Base-by-base conservation (phyloP, 1,284 basidiomycete genomes). In the Apiotrichum siamense region DNA sequence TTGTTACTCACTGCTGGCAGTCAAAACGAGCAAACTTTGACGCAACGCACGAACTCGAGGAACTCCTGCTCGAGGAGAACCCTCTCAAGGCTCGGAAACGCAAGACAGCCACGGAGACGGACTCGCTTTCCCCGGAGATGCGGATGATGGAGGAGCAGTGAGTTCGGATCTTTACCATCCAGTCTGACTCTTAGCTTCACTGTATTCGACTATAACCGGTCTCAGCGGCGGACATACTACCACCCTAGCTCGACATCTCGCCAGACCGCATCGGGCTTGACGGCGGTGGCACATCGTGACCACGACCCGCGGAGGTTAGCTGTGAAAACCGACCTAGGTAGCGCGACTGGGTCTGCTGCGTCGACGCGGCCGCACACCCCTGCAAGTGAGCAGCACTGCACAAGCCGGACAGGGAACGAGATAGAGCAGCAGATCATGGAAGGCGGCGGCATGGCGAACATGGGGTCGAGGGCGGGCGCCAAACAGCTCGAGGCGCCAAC, bases 1-100 rank as follows among this genome's bases (percentile, higher is more conserved):
- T 31, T n/a, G 33, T 17, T 11, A 35, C 13, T 15, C 18, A 9
- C 10, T 35, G 33, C 10, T n/a, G 10, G 17, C 33, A 96, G 90
- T 84, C 85, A 21, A 97, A 97, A 76, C 94, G 94, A 73, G 91
- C 94, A 20, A 97, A 98, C 73, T 98, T 97, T 70, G 94, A 98
- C 69, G 93, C 93, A n/a, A 96, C 94, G 15, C 93, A 97, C 69
- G 94, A 98, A 74, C 76, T 98, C 29, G 94, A 98, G 68, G 94
- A 98, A 75, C 77, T 98, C 35, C 72, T 98, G 31, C 76, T 98
- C 11, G 94, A 97, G 73, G 94, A 97, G 69, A 97, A 98, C 67
- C 94, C 94, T 42, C 78, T 97, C 48, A 97, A 97, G 72, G 92
- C 94, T 13, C 86, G 90, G 65, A 86, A 88, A 59, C 81, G 94